These are phyloP conservation scores for Cladobotryum mycophilum DNA, from an alignment of 2,329 filamentous ascomycete species.

Conservation along the genomic window DNA sequence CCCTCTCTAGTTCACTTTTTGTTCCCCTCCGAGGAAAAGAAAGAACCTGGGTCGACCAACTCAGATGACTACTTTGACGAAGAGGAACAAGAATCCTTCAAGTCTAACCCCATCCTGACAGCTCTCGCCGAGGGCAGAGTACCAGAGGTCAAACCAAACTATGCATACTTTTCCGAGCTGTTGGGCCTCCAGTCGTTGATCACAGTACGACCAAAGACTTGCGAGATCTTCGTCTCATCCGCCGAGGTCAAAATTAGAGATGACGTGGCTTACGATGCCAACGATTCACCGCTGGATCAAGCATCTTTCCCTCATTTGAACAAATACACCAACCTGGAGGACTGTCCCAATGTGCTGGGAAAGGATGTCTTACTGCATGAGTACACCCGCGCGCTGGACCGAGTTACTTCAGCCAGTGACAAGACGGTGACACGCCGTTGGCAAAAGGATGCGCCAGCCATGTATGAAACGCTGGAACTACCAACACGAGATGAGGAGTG, in stretches of 20 bases:
- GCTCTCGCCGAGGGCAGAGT: conserved; percentile 53
- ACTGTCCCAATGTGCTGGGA: conserved; percentile 43
- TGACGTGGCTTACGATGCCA: conserved; percentile 39
- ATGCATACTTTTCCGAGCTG: conserved; percentile 54
- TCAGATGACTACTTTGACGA: conserved; percentile 45
- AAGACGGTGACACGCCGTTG: conserved; percentile 49
- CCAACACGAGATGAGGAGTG: conserved; percentile 44
- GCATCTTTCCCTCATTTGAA: conserved; percentile 51
- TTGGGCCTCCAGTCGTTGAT: conserved; percentile 48
- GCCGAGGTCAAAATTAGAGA: conserved; percentile 45
- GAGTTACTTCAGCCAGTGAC: conserved; percentile 50
- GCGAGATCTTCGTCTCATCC: conserved; percentile 54
- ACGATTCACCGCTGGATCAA: conserved; percentile 37
- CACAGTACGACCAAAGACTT: conserved; percentile 50
- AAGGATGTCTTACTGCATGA: conserved; percentile 52
- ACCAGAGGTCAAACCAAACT: conserved; percentile 54
- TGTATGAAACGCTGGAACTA: conserved; percentile 46
- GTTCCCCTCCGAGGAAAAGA: conserved; percentile 51
- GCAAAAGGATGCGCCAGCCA: conserved; percentile 52
- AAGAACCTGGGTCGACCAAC: conserved; percentile 55
- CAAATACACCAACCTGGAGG: conserved; percentile 47
- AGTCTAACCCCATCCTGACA: conserved; percentile 57
- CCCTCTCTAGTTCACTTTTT: conserved; percentile 49
- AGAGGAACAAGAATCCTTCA: conserved; percentile 49
- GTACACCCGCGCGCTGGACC: conserved; percentile 49